Percentiles rank a stretch among this genome's conserved stretches.
Evolutionary conservation across 2,329 filamentous ascomycete species (phyloP).

Genomic region (Ceratocystis diversiconidia): DNA sequence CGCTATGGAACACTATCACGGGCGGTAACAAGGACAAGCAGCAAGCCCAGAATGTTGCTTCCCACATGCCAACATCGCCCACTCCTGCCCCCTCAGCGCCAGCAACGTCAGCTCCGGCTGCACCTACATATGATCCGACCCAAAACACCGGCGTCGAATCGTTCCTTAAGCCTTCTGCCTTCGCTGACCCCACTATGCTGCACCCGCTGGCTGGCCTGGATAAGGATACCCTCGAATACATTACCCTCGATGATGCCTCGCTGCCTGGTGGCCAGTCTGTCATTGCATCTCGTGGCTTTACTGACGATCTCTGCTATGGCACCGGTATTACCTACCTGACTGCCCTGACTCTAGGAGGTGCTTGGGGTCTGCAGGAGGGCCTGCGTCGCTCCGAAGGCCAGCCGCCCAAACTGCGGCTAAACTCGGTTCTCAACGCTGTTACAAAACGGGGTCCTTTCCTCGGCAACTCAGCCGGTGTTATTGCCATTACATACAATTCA

Average conservation of each 20-base stretch:
- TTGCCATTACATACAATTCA: conserved; percentile 92
- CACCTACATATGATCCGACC: conserved; percentile 53
- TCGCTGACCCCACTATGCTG: conserved; percentile 75
- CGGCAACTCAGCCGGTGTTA: conserved; percentile 88
- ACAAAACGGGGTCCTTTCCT: conserved; percentile 87
- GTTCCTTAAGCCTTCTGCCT: conserved; percentile 62
- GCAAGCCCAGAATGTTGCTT: conserved; percentile 28
- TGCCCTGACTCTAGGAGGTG: conserved; percentile 73
- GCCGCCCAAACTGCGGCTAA: conserved; percentile 81
- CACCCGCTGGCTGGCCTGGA: conserved; percentile 90
- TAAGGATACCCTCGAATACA: conserved; percentile 85
- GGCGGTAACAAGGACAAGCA: conserved; percentile 38
- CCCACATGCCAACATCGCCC: conserved; percentile 13
- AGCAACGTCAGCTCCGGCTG: conserved; percentile 36
- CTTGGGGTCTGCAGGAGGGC: conserved; percentile 85
- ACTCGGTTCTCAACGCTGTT: conserved; percentile 87
- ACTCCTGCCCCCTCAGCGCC: conserved; percentile 27
- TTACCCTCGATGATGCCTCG: conserved; percentile 81
- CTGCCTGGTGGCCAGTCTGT: conserved; percentile 75
- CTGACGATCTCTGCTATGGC: conserved; percentile 95
- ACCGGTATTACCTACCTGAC: conserved; percentile 86
- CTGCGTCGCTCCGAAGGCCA: conserved; percentile 60
- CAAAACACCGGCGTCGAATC: conserved; percentile 68
- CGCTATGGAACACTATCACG: conserved; percentile 48
- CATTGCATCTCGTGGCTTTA: conserved; percentile 90